Evolutionary conservation across 2,329 filamentous ascomycete species (phyloP), one percentile per base, ranked within the genome.

Genomic region (Ceratocystis albifundus): DNA sequence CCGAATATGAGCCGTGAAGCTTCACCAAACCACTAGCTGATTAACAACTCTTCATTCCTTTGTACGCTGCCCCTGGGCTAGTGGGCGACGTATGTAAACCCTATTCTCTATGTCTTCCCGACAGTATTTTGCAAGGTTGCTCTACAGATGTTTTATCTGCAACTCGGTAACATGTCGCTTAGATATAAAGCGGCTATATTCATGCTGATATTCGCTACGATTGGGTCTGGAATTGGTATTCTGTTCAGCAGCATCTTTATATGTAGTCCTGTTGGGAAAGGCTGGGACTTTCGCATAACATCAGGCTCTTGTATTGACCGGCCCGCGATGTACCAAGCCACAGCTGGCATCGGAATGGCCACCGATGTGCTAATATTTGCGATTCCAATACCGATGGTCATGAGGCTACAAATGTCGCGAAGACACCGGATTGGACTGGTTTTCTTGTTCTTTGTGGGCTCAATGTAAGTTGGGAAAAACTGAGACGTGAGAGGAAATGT

Each of bases 91-190:
- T 62, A 62, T 41, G 59, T 36, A 36, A 62, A 62, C 5, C 59
- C 59, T 15, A 44, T 62, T 44, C n/a, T 44, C 22, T 36, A 22
- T 20, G 41, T 44, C 20, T 62, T 45, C 17, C 32, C 59, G n/a
- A 62, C 59, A n/a, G 30, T 62, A 10, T 62, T 62, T 44, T 62
- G 59, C 59, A 62, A 62, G 59, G 59, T 62, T n/a, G 59, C 59
- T 17, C 20, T 46, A 4, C 61, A 46, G 20, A 45, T 46, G 41
- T 62, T 62, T 28, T 62, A 45, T 44, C 25, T 62, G 61, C 61
- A 62, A 17, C 61, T 62, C 25, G 30, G 20, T 7, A 28, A 46
- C 44, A 28, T 45, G 20, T 62, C 61, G 15, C 1, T 6, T n/a
- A 25, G 17, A 22, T 62, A 46, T 15, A n/a, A 10, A 10, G 20